phyloP scores from a whole-genome alignment of 2,329 filamentous ascomycete species.

The Fusarium guadeloupense region DNA sequence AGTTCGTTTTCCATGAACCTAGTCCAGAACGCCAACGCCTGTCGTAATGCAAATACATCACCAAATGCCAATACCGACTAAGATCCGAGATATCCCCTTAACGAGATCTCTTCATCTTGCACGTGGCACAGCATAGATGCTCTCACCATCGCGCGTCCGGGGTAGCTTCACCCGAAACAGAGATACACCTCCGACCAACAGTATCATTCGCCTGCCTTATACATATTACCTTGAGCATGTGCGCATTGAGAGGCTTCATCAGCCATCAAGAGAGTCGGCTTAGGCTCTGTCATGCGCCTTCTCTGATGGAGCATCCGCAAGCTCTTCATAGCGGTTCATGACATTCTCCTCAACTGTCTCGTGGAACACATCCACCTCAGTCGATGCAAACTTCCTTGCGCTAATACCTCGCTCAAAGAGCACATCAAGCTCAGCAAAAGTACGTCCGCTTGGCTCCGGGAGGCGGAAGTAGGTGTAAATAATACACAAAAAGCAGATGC shows the following conservation, averaged over 20 bases:
- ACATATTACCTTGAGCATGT: background rate
- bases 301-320: slow-evolving; percentile 34
- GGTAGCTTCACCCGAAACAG: background rate
- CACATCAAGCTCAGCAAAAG: slow-evolving; percentile 86
- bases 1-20: background rate
- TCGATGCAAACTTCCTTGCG: slow-evolving; percentile 75
- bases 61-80: slow-evolving; percentile 34
- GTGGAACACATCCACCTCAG: slow-evolving; percentile 65
- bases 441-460: slow-evolving; percentile 81
- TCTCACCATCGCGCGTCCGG: background rate
- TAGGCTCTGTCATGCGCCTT: slow-evolving; percentile 27
- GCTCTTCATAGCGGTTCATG: slow-evolving; percentile 59
- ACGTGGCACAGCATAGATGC: slow-evolving; percentile 15
- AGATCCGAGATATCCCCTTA: slow-evolving; percentile 43
- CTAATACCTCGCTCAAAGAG: slow-evolving; percentile 79
- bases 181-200: background rate
- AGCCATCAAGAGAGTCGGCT: slow-evolving; percentile 11
- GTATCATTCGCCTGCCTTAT: background rate
- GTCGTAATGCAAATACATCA: background rate
- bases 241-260: background rate
- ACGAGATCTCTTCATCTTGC: slow-evolving; percentile 30
- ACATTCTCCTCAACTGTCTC: slow-evolving; percentile 59
- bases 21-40: slow-evolving; percentile 24
- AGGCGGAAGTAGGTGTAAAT: slow-evolving; percentile 69
- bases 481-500: slow-evolving; percentile 81